Base-by-base conservation (phyloP, 805 yeast genomes). In the Hanseniaspora meyeri region DNA sequence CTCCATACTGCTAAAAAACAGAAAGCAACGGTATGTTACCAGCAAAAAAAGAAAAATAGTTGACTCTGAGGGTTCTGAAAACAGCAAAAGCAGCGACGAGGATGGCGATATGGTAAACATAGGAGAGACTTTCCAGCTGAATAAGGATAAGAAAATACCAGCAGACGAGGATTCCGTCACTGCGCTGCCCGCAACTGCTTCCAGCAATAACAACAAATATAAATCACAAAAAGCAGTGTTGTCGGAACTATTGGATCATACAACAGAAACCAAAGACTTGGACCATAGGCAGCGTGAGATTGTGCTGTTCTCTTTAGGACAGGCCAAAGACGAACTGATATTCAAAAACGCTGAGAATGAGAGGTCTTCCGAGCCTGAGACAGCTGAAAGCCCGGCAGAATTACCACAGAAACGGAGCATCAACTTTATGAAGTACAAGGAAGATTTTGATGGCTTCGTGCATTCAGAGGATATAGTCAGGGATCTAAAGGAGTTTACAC, bases 181-280 rank as follows among this genome's bases (percentile, higher is more conserved):
- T 24, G 27, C 27, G 5, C 27, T 24, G 5, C 27, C 34, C 36
- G 8, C 9, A 24, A 10, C n/a, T 17, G 47, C 20, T 29, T 2
- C 24, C 6, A 14, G 20, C 37, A 45, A 17, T 17, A 31, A n/a
- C 3, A 43, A 51, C 12, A 53, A 53, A 12, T 53, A 45, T 24
- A 53, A 53, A 34, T 53, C 57, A 1, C 57, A 53, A 32, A 53
- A 46, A 34, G 27, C 51, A 5, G 27, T 20, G 7, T n/a, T 53
- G 20, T 29, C 42, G 7, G 16, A 47, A 4, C 7, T 53, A 11
- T 32, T 53, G 24, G 43, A 53, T 8, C 31, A 53, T 10, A 17
- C 17, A 16, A 2, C 40, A 20, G 27, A 32, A n/a, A 19, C 39
- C 16, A 17, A 31, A 20, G 10, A 43, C 14, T 20, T 45, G 12